Base-by-base conservation (phyloP, 2,329 filamentous ascomycete species). In the Penicillium oxalicum region DNA sequence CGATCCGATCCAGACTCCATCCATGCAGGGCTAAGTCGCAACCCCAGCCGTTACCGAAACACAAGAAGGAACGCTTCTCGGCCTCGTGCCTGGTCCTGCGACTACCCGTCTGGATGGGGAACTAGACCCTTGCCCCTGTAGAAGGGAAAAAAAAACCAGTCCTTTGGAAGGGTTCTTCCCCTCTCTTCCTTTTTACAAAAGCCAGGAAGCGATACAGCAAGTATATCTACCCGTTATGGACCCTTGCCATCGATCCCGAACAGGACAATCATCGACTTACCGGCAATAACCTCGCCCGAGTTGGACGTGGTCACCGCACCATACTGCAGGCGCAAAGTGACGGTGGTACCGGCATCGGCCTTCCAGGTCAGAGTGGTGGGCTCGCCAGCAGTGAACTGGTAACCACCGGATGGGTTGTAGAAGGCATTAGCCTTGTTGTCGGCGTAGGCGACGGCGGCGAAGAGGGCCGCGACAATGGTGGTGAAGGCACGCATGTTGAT, bases 311-410 rank as follows among this genome's bases (percentile, higher is more conserved):
- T 65, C 48, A 66, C 63, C 6, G 68, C 67, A 27, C 64, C 70
- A 54, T 74, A 70, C 52, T 77, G 69, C 49, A 81, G 65, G 37
- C 72, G 73, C 58, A 81, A 71, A 36, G 75, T 74, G 29, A 81
- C 71, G 12, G 77, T 76, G 49, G 75, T 75, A 24, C 56, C 45
- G 48, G 75, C 78, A 40, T 72, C 76, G 5, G 76, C 72, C 5
- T 61, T 53, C 78, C 78, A 81, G 44, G 58, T 67, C 41, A 81
- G 61, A 9, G 69, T 71, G 18, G 74, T 66, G 9, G 72, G 54
- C 59, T 72, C 46, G 44, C 77, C 77, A 37, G 74, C 74, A 11
- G 63, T 70, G 58, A 77, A 74, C 26, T 61, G 50, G 51, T 75
- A 73, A 39, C 73, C 73, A 12, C 57, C 61, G 3, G 40, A 35